Evolutionary conservation across 352 stramenopile species (phyloP).

Genomic region (Pythium vanterpoolii): DNA sequence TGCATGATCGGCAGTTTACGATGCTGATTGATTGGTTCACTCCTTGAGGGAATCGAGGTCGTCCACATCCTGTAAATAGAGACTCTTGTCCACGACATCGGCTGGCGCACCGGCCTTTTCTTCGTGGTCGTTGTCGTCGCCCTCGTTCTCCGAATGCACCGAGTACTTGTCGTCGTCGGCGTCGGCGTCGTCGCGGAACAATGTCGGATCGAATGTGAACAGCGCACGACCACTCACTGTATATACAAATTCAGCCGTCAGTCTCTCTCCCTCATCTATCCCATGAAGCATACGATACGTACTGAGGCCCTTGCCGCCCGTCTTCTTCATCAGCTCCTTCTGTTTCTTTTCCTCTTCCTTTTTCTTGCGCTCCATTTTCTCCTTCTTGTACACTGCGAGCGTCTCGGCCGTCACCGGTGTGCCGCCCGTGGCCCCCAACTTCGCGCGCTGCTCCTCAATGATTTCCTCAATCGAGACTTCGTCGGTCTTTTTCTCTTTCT

Average conservation of each 20-base stretch:
- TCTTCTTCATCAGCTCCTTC: slow-evolving; percentile 88
- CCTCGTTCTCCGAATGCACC: slow-evolving; percentile 52
- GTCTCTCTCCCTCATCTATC: neutral
- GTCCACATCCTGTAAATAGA: slow-evolving; percentile 78
- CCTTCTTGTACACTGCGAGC: slow-evolving; percentile 89
- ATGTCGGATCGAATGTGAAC: slow-evolving; percentile 88
- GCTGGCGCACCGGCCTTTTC: slow-evolving; percentile 40
- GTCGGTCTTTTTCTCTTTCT: slow-evolving; percentile 79
- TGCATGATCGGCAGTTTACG: neutral
- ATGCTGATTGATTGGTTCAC: slow-evolving; percentile 27
- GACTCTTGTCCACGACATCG: slow-evolving; percentile 79
- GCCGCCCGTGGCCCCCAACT: slow-evolving; percentile 77
- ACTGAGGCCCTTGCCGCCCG: slow-evolving; percentile 76
- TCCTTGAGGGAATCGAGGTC: slow-evolving; percentile 79
- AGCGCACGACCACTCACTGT: slow-evolving; percentile 88
- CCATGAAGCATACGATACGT: slow-evolving; percentile 31
- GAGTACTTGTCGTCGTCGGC: slow-evolving; percentile 85
- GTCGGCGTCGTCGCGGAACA: slow-evolving; percentile 90
- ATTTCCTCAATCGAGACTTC: slow-evolving; percentile 90
- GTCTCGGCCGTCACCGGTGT: slow-evolving; percentile 87
- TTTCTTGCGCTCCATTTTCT: slow-evolving; percentile 72
- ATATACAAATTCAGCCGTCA: slow-evolving; percentile 7
- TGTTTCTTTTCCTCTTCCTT: slow-evolving; percentile 76
- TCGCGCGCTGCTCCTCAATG: slow-evolving; percentile 87
- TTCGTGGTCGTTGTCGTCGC: slow-evolving; percentile 47